Base-by-base conservation (phyloP, 1,284 basidiomycete species). In the Malassezia sp. region DNA sequence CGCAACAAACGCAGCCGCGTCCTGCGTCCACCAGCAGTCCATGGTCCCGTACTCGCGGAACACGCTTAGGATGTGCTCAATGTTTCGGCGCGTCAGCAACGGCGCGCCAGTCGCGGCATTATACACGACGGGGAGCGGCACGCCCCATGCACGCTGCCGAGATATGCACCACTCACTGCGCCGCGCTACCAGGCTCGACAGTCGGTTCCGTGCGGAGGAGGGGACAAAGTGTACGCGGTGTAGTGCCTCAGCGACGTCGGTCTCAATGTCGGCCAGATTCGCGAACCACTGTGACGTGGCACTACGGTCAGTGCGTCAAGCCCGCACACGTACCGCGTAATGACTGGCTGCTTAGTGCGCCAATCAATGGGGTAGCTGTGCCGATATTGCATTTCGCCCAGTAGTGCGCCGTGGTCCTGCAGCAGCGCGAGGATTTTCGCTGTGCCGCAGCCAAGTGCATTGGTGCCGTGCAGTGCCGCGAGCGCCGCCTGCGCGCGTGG, bases 131-230 rank as follows among this genome's bases (percentile, higher is more conserved):
- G 90, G 91, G 52, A 99, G 95, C 1, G 93, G 93, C 1, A 96
- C 87, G 24, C 93, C 93, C 93, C 93, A 97, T 14, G 85, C 83
- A 14, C 93, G 83, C 69, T 99, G 93, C 2, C 93, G 82, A 24
- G 91, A 97, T 49, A 99, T 96, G 67, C 93, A 99, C 93, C 93
- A 99, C 73, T 97, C 93, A 0, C 87, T 88, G 4, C 93, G 84
- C 0, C 82, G 83, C 3, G 76, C 76, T 26, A 96, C 76, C 69
- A 89, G 93, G 0, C 87, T 76, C 55, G 85, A 81, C 4, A 99
- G 78, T 2, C 90, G 81, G 11, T 54, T 42, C 3, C 56, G 50
- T 1, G 59, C 61, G 14, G 56, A 47, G 6, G 42, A 22, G 2
- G 93, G 91, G 46, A 81, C 79, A 70, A 95, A 96, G 0, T 75